These are phyloP conservation scores for Ogataea populi-albae DNA, from an alignment of 805 yeast genomes.

Conservation along the genomic window DNA sequence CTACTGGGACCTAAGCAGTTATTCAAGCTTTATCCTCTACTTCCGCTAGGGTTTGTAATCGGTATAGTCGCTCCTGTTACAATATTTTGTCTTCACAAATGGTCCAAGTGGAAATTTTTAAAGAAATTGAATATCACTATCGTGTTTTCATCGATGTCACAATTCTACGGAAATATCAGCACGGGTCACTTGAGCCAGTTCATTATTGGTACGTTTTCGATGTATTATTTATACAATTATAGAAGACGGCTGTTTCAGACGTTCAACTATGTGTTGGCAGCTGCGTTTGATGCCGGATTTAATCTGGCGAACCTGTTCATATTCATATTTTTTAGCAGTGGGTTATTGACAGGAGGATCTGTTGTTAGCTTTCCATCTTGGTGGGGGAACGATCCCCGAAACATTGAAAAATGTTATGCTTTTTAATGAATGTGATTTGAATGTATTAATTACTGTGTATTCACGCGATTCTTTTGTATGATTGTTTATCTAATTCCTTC, in stretches of 20 bases:
- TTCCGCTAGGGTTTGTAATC: conserved; percentile 44
- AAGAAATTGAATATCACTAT: conserved; percentile 45
- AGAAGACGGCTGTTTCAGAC: conserved; percentile 39
- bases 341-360: conserved; percentile 13
- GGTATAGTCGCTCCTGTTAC: conserved; percentile 40
- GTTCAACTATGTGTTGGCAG: conserved; percentile 48
- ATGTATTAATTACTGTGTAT: no score
- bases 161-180: conserved; percentile 47
- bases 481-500: no score
- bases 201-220: conserved; percentile 46
- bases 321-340: conserved; percentile 32
- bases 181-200: conserved; percentile 48
- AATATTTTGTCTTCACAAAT: conserved; percentile 23
- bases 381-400: conserved; percentile 49
- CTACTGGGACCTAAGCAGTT: conserved; percentile 46
- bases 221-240: conserved; percentile 43
- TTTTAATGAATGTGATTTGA: no score
- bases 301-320: conserved; percentile 41
- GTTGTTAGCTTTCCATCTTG: conserved; percentile 35
- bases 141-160: conserved; percentile 45
- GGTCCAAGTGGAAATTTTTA: conserved; percentile 23
- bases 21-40: conserved; percentile 39
- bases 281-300: conserved; percentile 51
- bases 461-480: conserved; percentile 2
- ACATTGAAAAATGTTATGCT: conserved; percentile 48